Evolutionary conservation across 345 rosid genomes (phyloP).

Genomic region (Abelmoschus esculentus): DNA sequence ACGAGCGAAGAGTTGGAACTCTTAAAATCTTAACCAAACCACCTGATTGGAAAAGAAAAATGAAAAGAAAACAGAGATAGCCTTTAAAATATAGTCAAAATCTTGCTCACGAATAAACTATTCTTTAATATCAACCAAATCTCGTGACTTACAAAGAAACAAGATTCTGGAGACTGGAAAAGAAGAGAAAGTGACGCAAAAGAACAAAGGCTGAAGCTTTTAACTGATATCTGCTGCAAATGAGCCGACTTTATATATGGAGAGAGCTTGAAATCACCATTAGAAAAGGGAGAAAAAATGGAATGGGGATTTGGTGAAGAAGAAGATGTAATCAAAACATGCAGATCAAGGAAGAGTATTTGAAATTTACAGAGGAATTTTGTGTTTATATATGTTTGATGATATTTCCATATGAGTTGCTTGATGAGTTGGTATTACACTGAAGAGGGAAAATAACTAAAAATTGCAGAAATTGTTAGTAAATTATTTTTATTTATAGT

Average conservation of each 20-base stretch:
- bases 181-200: not conserved
- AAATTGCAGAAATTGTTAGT: too few species aligned
- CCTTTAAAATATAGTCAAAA: too few species aligned
- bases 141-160: slow-evolving; percentile 15
- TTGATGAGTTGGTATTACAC: too few species aligned
- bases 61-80: too few species aligned
- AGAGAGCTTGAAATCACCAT: not conserved
- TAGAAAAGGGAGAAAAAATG: not conserved
- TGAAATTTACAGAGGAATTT: not conserved
- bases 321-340: not conserved
- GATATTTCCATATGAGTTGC: too few species aligned
- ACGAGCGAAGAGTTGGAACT: too few species aligned
- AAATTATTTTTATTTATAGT: too few species aligned
- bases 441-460: too few species aligned
- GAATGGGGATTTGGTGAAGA: not conserved
- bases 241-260: not conserved
- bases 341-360: not conserved
- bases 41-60: too few species aligned
- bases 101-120: too few species aligned
- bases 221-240: not conserved
- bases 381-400: not conserved
- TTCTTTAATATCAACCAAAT: too few species aligned
- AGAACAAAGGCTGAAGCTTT: not conserved
- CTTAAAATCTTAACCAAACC: too few species aligned
- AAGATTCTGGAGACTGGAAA: not conserved